Base-by-base conservation (phyloP, 2,329 filamentous ascomycete genomes). In the Fusarium palustre region DNA sequence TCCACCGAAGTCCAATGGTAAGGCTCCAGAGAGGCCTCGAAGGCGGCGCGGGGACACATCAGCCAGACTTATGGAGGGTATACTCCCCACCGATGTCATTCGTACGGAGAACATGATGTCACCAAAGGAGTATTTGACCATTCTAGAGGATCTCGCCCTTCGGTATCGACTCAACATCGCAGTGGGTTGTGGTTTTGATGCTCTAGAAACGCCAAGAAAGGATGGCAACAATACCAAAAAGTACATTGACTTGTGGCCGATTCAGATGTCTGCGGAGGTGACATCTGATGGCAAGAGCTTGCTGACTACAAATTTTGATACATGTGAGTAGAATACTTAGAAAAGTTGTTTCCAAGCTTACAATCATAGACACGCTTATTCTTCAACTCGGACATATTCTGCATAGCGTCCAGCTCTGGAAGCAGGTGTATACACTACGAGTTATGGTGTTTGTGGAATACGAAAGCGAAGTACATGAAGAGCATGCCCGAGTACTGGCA, bases 381-480 rank as follows among this genome's bases (percentile, higher is more conserved):
- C 83, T 97, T 5, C 93, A 97, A 72, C 84, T 97, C 12, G 93
- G 94, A 0, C 95, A 92, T 72, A 97, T 97, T 60, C 79, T 97
- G 2, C 88, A 91, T 68, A 96, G 92, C 2, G 92, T 96, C 0
- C 90, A 91, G 4, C 88, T 90, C 1, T 97, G 93, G 92, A 92
- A 91, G 73, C 88, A 87, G 54, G 86, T 85, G 0, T 96, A 92
- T 76, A 85, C 83, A 41, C 80, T 97, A 10, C 89, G 93, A 39
- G 91, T 97, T 6, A 88, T 91, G 55, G 93, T 97, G 0, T 97
- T 97, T 77, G 93, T 97, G 22, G 93, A 97, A 75, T 97, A 97
- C 71, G 92, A 96, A 76, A 88, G 85, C 28, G 93, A 97, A 70
- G 90, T 97, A 1, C 88, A 91, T 39, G 92, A 97, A 78, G 93